Evolutionary conservation across 352 stramenopile genomes (phyloP), one percentile per base, ranked within the genome.

Genomic region (Phytophthora hybrid): DNA sequence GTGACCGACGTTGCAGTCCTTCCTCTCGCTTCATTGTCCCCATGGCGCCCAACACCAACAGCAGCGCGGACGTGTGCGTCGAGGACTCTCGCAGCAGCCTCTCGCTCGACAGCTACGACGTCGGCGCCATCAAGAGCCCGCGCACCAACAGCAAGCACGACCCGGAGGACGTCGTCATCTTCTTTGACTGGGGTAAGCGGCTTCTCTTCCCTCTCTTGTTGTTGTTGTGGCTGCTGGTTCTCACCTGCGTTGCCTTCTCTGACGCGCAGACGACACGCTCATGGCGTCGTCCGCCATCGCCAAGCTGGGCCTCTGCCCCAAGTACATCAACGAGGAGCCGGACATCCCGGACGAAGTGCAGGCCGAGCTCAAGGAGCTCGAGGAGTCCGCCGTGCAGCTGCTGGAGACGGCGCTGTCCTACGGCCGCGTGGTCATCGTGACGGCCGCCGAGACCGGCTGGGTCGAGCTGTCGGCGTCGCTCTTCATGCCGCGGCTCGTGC

Each of bases 391-490:
- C n/a, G 78, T 93, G 54, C 78, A 85, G 60, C 67, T 97, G 7
- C 76, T 98, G 1, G 77, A 92, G 54, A 84, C 83, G 21, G 92
- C 92, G 3, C 66, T 97, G 29, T 82, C 70, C 3, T 92, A 85
- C 63, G 92, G 91, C 29, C 84, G 85, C 14, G 91, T 97, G 18
- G 82, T 97, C 31, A 96, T 98, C 44, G 87, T 98, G 37, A 98
- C 93, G 1, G 94, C 94, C 5, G 93, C 93, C 9, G 92, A 98
- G 63, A 85, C 83, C 7, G 92, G 91, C n/a, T 98, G 93, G 93
- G 90, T 98, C 8, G 87, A 97, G 64, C 78, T 97, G 11, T 96
- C 87, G 26, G 89, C 91, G 14, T 91, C 88, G 63, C 77, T 95
- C 13, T 98, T 97, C 73, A 90, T 98, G 82, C 93, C 93, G 14